These are phyloP conservation scores for Aquanectria penicillioides DNA, from an alignment of 2,329 filamentous ascomycete species.

Conservation along the genomic window DNA sequence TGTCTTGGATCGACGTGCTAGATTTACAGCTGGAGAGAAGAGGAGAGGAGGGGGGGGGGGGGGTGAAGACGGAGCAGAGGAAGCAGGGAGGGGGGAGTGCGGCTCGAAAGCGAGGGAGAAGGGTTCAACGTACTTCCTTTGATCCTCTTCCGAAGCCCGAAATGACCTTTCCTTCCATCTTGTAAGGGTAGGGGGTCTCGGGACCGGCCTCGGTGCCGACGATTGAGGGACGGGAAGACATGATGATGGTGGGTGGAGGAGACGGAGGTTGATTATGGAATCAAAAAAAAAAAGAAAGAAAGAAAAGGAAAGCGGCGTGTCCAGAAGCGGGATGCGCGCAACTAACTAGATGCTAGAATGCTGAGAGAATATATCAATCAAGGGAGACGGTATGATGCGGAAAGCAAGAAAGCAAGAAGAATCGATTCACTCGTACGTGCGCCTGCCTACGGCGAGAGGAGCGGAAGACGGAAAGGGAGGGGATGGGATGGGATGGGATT, in stretches of 20 bases:
- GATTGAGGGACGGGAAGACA: conserved; percentile 68
- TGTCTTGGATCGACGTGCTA: not conserved
- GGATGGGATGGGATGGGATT: too few relatives aligned
- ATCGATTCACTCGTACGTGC: too few relatives aligned
- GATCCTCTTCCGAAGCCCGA: conserved; percentile 94
- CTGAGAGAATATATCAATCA: too few relatives aligned
- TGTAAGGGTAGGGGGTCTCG: conserved; percentile 81
- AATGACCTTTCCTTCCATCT: conserved; percentile 86
- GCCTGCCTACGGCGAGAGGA: not conserved
- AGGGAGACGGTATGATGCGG: not conserved
- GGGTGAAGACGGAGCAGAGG: not conserved
- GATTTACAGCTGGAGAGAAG: not conserved
- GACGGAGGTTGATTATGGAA: not conserved
- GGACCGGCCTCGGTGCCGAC: conserved; percentile 81
- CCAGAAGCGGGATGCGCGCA: too few relatives aligned
- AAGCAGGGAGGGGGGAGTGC: too few relatives aligned
- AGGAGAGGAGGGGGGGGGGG: not conserved
- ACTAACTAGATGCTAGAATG: too few relatives aligned
- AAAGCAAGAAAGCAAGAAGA: not conserved
- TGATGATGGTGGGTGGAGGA: conserved; percentile 21
- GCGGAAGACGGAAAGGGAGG: not conserved
- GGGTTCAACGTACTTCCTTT: conserved; percentile 74
- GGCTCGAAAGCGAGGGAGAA: not conserved
- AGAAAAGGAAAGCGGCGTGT: not conserved
- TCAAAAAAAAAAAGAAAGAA: not conserved